Conservation (phyloP, 176 grass and related monocot genomes). For the Carex myosuroides region DNA sequence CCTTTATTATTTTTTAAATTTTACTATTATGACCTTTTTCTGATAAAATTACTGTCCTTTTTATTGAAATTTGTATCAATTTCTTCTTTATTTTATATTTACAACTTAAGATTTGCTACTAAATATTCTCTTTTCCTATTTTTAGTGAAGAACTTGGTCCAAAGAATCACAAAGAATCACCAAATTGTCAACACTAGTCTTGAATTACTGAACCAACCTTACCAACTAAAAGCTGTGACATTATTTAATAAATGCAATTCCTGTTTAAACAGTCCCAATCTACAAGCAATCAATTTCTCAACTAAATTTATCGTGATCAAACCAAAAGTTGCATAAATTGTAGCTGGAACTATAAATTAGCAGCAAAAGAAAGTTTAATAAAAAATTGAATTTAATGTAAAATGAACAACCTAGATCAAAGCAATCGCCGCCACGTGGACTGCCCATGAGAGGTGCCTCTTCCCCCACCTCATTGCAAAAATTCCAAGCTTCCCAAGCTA, state of each 20-base stretch:
- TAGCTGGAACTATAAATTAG: neutral
- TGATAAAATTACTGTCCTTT: neutral
- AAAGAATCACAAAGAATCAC: neutral
- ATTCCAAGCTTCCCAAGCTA: constrained; percentile 90
- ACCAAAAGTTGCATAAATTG: neutral
- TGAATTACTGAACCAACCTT: neutral
- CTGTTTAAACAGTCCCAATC: constrained; percentile 1
- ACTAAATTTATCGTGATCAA: neutral
- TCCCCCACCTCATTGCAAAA: constrained; percentile 92
- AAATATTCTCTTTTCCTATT: neutral
- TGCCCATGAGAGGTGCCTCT: constrained; percentile 76
- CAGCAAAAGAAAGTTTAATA: neutral
- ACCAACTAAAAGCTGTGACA: constrained; percentile 2
- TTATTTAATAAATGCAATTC: neutral
- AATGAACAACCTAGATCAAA: constrained; percentile 52
- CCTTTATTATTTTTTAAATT: neutral
- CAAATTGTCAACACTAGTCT: neutral
- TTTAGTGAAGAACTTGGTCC: neutral
- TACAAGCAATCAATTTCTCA: neutral
- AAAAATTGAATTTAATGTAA: neutral
- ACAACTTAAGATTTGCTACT: neutral
- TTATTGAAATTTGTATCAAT: neutral
- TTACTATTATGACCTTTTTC: neutral
- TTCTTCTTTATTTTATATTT: neutral
- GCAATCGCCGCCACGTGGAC: constrained; percentile 86